Percentiles rank a stretch among this genome's conserved stretches.
phyloP scores from a whole-genome alignment of 257 asterid genomes.

The Scutellaria galericulata region DNA sequence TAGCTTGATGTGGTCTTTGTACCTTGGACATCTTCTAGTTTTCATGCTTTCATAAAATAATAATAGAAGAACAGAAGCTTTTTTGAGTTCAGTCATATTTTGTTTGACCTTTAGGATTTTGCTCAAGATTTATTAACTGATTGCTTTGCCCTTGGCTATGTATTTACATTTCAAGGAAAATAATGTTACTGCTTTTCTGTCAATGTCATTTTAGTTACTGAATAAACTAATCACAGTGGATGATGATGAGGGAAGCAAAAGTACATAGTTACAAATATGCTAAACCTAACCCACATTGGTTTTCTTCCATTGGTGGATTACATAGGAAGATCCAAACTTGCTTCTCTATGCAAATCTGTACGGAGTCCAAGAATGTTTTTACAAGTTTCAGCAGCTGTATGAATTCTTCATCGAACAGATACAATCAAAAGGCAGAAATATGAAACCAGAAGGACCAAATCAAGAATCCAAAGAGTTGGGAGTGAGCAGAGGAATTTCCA shows the following conservation, averaged over 20 bases:
- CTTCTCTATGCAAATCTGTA: constrained; percentile 43
- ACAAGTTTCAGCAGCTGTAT: not conserved
- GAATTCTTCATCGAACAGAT: constrained; percentile 14
- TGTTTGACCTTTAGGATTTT: constrained; percentile 6
- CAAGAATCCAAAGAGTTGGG: constrained; percentile 35
- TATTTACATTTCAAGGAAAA: constrained; percentile 2
- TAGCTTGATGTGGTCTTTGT: constrained; percentile 25
- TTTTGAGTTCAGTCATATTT: constrained; percentile 4
- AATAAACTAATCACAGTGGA: constrained; percentile 32
- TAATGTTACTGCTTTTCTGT: not conserved
- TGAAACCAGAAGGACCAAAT: constrained; percentile 52
- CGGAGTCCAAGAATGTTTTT: constrained; percentile 15
- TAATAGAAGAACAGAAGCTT: constrained; percentile 18
- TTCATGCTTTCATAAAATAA: constrained; percentile 31
- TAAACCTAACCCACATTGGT: constrained; percentile 49
- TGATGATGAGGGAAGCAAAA: constrained; percentile 44
- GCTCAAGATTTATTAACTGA: not conserved
- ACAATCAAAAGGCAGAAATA: constrained; percentile 20
- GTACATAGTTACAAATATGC: constrained; percentile 36
- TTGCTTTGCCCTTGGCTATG: constrained; percentile 17
- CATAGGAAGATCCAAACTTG: constrained; percentile 41
- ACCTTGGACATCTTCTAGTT: constrained; percentile 20
- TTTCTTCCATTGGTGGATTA: constrained; percentile 32
- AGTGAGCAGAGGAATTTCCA: constrained; percentile 52
- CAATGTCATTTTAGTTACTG: constrained; percentile 15